phyloP scores from a whole-genome alignment of 2,329 filamentous ascomycete genomes.

The Ascochyta fabae region DNA sequence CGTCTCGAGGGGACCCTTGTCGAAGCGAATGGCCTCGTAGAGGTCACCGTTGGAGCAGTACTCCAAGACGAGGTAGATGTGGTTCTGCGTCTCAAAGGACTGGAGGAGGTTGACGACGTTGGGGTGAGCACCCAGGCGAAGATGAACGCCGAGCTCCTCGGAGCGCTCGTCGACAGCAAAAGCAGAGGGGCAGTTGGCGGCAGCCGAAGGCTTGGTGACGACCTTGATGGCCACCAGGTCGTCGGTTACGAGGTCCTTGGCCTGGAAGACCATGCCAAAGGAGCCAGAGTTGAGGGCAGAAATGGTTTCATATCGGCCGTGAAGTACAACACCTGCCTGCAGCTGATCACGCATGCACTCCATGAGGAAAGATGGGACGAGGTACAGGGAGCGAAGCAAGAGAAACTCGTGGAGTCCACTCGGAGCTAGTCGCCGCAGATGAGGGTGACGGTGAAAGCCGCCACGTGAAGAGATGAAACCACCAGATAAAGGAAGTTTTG shows the following conservation, averaged over 20 bases:
- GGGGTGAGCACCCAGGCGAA: conserved; percentile 76
- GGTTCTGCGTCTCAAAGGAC: conserved; percentile 89
- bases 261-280: conserved; percentile 98
- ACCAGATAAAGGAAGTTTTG: conserved; percentile 36
- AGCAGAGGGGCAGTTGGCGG: conserved; percentile 64
- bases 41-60: conserved; percentile 95
- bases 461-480: conserved; percentile 31
- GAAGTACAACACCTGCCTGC: conserved; percentile 77
- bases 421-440: conserved; percentile 38
- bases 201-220: conserved; percentile 79
- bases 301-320: conserved; percentile 88
- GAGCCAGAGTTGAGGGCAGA: conserved; percentile 97
- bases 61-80: conserved; percentile 91
- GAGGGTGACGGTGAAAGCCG: conserved; percentile 23
- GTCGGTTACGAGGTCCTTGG: conserved; percentile 77
- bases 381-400: conserved; percentile 32
- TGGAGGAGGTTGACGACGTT: conserved; percentile 94
- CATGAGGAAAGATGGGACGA: conserved; percentile 58
- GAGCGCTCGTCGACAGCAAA: conserved; percentile 82
- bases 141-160: conserved; percentile 81
- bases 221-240: conserved; percentile 94
- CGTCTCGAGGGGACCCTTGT: conserved; percentile 87
- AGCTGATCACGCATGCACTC: conserved; percentile 88
- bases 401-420: conserved; percentile 47
- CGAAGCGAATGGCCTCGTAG: conserved; percentile 93